Evolutionary conservation across 352 stramenopile genomes (phyloP).

Genomic region (Lagenidium sp.): DNA sequence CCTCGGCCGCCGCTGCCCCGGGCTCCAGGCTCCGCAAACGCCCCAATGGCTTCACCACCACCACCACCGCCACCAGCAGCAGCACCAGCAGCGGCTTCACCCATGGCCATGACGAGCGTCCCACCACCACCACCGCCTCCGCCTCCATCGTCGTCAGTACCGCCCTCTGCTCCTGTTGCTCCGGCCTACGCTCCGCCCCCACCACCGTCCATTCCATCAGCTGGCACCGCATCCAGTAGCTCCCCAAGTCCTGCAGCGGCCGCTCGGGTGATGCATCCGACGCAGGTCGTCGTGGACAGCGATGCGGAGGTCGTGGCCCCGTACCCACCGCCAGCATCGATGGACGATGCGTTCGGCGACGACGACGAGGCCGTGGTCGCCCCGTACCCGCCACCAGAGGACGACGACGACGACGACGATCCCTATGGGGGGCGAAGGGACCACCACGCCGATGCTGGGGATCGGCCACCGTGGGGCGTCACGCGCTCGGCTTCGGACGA

Average conservation of each 20-base stretch:
- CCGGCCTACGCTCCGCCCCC: not conserved
- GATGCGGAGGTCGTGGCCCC: constrained; percentile 23
- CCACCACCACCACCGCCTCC: constrained; percentile 9
- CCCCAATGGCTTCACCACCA: constrained; percentile 20
- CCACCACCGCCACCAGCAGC: constrained; percentile 6
- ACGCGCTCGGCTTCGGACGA: too few relatives aligned
- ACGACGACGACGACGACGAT: constrained; percentile 2
- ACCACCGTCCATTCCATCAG: too few relatives aligned
- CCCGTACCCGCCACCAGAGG: constrained; percentile 20
- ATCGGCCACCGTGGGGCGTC: too few relatives aligned
- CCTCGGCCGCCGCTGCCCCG: constrained; percentile 38
- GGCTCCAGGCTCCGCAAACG: constrained; percentile 23
- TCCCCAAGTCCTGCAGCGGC: too few relatives aligned
- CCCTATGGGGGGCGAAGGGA: too few relatives aligned
- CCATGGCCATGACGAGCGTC: too few relatives aligned
- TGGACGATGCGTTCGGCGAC: constrained; percentile 4
- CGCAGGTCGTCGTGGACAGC: too few relatives aligned
- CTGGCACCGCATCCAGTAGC: too few relatives aligned
- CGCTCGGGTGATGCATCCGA: too few relatives aligned
- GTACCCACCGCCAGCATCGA: constrained; percentile 24
- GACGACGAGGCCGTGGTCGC: constrained; percentile 17
- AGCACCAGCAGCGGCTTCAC: constrained; percentile 1
- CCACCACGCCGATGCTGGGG: too few relatives aligned
- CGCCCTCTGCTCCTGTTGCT: not conserved
- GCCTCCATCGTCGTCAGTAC: not conserved